A percentile compares a stretch with the other conserved stretches of the same genome.
Conservation (phyloP, 768 basidiomycete species). For the Rickenella mellea region DNA sequence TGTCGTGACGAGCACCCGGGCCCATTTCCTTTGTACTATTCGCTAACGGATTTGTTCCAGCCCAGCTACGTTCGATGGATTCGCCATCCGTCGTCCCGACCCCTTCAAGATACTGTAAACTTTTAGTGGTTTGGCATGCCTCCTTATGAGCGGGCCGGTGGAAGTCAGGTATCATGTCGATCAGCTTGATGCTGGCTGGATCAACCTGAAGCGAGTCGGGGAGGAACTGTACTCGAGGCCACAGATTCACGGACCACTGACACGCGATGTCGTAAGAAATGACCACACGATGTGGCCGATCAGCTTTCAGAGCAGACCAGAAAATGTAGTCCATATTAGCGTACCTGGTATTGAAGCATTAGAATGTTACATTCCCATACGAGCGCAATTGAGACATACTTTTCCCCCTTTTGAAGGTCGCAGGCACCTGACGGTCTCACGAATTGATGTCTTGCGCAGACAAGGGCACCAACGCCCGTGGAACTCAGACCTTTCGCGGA, state of each 20-base stretch:
- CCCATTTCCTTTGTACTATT: conserved; percentile 28
- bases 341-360: conserved; percentile 6
- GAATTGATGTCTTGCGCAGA: conserved; percentile 14
- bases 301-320: conserved; percentile 2
- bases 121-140: conserved; percentile 7
- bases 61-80: conserved; percentile 22
- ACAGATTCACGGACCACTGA: conserved; percentile 1
- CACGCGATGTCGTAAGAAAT: conserved; percentile 14
- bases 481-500: neutral
- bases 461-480: conserved; percentile 8
- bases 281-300: neutral
- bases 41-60: conserved; percentile 16
- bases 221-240: neutral
- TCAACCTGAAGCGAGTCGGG: neutral
- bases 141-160: conserved; percentile 14
- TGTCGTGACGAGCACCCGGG: conserved; percentile 15
- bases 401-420: conserved; percentile 15
- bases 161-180: conserved; percentile 12
- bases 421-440: conserved; percentile 6
- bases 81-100: conserved; percentile 26
- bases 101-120: conserved; percentile 12
- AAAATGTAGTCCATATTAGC: conserved; percentile 18
- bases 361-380: neutral
- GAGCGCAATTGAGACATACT: conserved; percentile 7
- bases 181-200: neutral